Conservation (phyloP, 1,284 basidiomycete genomes). For the Schizophyllum commune region DNA sequence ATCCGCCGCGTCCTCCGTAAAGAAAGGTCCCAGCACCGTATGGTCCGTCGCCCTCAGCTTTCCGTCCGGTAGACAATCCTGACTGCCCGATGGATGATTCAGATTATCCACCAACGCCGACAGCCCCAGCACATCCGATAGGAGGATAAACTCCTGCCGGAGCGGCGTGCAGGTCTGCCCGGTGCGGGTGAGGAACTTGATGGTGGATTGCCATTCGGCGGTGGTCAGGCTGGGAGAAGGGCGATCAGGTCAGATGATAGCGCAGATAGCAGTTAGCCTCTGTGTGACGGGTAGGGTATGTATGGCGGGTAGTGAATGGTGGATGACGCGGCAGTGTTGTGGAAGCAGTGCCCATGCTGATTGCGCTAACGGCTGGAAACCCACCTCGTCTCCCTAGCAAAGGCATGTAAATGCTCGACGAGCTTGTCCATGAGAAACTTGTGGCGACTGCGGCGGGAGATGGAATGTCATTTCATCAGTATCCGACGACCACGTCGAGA, state of each 20-base stretch:
- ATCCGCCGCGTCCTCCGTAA: constrained; percentile 46
- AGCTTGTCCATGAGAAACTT: background rate
- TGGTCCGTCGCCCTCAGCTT: constrained; percentile 31
- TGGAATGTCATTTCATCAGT: background rate
- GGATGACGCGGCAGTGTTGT: too few relatives aligned
- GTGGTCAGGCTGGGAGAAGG: constrained; percentile 32
- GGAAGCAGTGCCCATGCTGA: too few relatives aligned
- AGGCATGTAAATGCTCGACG: constrained; percentile 61
- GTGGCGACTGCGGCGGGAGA: background rate
- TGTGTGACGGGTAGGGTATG: too few relatives aligned
- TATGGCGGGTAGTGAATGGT: too few relatives aligned
- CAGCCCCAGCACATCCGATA: constrained; percentile 74
- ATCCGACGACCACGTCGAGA: too few relatives aligned
- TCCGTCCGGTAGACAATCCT: too few relatives aligned
- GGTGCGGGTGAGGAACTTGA: constrained; percentile 51
- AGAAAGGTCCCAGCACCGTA: background rate
- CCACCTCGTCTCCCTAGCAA: constrained; percentile 72
- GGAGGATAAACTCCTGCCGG: constrained; percentile 76
- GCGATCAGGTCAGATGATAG: background rate
- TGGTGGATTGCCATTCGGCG: constrained; percentile 37
- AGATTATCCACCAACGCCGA: constrained; percentile 73
- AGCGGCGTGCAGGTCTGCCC: constrained; percentile 68
- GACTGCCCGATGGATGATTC: constrained; percentile 51
- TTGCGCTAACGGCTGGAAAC: constrained; percentile 21
- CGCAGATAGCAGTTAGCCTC: too few relatives aligned